Evolutionary conservation across 2,329 filamentous ascomycete genomes (phyloP), one percentile per base, ranked within the genome.

Genomic region (Fusarium nodosum): DNA sequence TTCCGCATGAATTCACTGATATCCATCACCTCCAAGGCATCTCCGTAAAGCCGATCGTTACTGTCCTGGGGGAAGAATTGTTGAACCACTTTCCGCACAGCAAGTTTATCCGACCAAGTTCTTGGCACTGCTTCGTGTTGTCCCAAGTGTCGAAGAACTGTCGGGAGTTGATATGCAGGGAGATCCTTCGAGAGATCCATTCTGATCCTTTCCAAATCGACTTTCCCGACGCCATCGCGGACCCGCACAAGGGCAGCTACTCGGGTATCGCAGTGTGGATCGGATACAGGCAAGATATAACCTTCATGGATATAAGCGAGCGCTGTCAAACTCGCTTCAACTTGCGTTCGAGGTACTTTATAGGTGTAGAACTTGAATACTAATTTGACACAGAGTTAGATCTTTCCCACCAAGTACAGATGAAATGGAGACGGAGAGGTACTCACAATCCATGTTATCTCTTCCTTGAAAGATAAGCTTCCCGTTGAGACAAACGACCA

Each of bases 361-460:
- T 46, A 55, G 4, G 52, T 55, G 12, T 46, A 55, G 18, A 55
- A 46, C 15, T 55, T 55, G 31, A 55, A 55, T 9, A 55, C 52
- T 55, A 5, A 8, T 28, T 28, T 8, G 26, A 8, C 26, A 4
- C 10, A 45, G 2, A 28, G 10, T 45, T 45, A 45, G 24, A 28
- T 9, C 26, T 28, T 28, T 2, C 7, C 26, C 7, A 28, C 2
- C 4, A 28, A 28, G 26, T 28, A 28, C 2, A 9, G 26, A 28
- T 26, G 26, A 26, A 8, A 26, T 26, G 26, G 26, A 26, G 5
- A 28, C 2, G 9, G 26, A 9, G 15, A 9, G 3, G 9, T 10
- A 46, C 31, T 22, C 1, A 55, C 52, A 22, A 9, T 55, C 52
- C 52, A 55, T 55, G 12, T 55, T 55, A 9, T 41, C 52, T 28